Evolutionary conservation across 1,284 basidiomycete genomes (phyloP).

Genomic region (Apiotrichum mycotoxinovorans): DNA sequence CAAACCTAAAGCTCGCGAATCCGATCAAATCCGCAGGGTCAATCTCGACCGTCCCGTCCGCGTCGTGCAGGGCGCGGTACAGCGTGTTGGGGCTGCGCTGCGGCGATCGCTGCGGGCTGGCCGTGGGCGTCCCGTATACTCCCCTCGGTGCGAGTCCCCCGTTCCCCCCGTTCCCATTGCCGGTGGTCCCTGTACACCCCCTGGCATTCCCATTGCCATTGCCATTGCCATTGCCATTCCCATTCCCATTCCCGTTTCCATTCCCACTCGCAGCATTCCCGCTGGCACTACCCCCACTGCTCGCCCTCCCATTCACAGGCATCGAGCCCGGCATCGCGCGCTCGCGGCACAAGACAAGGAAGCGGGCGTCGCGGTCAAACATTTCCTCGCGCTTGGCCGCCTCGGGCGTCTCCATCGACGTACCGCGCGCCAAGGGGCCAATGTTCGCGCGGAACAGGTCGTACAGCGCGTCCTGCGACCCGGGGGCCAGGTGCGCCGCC

Average conservation of each 20-base stretch:
- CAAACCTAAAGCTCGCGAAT: slow-evolving; percentile 47
- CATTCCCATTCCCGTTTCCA: not conserved
- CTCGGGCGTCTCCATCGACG: slow-evolving; percentile 30
- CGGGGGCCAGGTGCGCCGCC: slow-evolving; percentile 13
- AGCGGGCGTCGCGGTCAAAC: slow-evolving; percentile 39
- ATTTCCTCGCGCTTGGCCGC: slow-evolving; percentile 39
- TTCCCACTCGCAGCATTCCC: not conserved
- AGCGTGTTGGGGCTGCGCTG: not conserved
- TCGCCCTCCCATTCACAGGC: not conserved
- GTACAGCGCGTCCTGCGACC: slow-evolving; percentile 27
- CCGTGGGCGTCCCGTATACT: not conserved
- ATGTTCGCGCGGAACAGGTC: slow-evolving; percentile 38
- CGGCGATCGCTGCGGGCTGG: not conserved
- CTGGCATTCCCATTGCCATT: not conserved
- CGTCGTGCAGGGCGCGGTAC: not conserved
- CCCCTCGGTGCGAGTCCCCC: not conserved
- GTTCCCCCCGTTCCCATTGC: not conserved
- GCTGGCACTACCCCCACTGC: too few relatives aligned
- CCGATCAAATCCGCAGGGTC: slow-evolving; percentile 29
- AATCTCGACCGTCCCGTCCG: slow-evolving; percentile 9
- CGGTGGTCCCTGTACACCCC: not conserved
- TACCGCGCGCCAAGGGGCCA: slow-evolving; percentile 24
- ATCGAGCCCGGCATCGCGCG: slow-evolving; percentile 20
- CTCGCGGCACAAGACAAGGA: slow-evolving; percentile 20
- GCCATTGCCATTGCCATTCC: not conserved